Evolutionary conservation across 1,139 yeast genomes (phyloP).

Genomic region (Suhomyces panamericanus): DNA sequence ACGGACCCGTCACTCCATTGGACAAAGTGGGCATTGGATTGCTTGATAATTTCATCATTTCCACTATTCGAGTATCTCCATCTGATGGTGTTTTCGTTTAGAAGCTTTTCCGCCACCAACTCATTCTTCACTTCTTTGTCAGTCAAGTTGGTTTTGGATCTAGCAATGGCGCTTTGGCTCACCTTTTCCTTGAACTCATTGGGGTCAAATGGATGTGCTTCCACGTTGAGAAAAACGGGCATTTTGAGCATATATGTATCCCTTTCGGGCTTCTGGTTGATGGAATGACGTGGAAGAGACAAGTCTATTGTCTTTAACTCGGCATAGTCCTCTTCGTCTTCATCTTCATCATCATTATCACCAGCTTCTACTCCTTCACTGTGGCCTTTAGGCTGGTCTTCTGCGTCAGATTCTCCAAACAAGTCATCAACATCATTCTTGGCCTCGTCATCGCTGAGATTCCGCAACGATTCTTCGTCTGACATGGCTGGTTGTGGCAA

Average conservation of each 20-base stretch:
- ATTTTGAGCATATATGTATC: slow-evolving; percentile 62
- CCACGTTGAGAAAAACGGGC: slow-evolving; percentile 81
- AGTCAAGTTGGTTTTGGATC: slow-evolving; percentile 33
- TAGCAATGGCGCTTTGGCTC: slow-evolving; percentile 47
- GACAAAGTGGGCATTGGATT: slow-evolving; percentile 85
- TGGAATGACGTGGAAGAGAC: slow-evolving; percentile 74
- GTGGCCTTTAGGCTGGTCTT: slow-evolving; percentile 23
- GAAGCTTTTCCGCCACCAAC: slow-evolving; percentile 50
- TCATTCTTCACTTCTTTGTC: slow-evolving; percentile 44
- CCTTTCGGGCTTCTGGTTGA: slow-evolving; percentile 41
- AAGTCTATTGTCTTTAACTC: slow-evolving; percentile 56
- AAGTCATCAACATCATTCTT: slow-evolving; percentile 40
- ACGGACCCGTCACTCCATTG: slow-evolving; percentile 94
- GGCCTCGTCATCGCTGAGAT: slow-evolving; percentile 20
- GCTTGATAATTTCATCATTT: slow-evolving; percentile 66
- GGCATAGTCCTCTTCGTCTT: slow-evolving; percentile 31
- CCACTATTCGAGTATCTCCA: slow-evolving; percentile 85
- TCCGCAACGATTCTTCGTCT: slow-evolving; percentile 15
- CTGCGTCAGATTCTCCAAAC: slow-evolving; percentile 52
- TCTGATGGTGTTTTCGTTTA: slow-evolving; percentile 80
- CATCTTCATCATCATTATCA: slow-evolving; percentile 29
- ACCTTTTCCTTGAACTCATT: slow-evolving; percentile 60
- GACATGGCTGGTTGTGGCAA: slow-evolving; percentile 12
- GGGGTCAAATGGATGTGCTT: slow-evolving; percentile 87
- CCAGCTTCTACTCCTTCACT: slow-evolving; percentile 16